A percentile compares a stretch with the other conserved stretches of the same genome.
phyloP scores from a whole-genome alignment of 2,329 filamentous ascomycete genomes.

The Colletotrichum sansevieriae region DNA sequence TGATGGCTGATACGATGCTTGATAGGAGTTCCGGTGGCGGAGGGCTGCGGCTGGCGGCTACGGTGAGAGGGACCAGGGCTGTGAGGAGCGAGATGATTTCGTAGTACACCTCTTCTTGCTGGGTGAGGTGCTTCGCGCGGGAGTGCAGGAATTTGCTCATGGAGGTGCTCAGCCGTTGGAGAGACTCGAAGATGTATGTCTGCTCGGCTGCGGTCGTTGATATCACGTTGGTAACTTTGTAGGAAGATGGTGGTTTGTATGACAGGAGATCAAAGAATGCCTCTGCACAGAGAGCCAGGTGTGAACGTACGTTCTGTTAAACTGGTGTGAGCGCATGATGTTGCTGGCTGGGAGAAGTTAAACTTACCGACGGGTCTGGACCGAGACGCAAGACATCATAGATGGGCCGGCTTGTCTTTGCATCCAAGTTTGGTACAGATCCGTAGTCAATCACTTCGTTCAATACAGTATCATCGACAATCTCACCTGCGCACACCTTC shows the following conservation, averaged over 20 bases:
- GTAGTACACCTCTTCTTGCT: constrained; percentile 59
- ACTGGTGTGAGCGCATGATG: constrained; percentile 1
- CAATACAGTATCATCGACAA: constrained; percentile 55
- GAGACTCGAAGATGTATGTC: constrained; percentile 57
- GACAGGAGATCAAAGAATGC: constrained; percentile 64
- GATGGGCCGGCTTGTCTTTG: constrained; percentile 53
- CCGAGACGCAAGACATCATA: constrained; percentile 63
- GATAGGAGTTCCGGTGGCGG: constrained; percentile 21
- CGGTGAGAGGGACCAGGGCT: constrained; percentile 48
- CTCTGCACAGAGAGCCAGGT: constrained; percentile 63
- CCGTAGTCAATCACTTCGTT: constrained; percentile 64
- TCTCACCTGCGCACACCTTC: constrained; percentile 52
- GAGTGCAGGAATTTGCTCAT: constrained; percentile 55
- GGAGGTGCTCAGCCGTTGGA: constrained; percentile 58
- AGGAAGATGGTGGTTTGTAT: constrained; percentile 63
- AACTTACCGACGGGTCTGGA: constrained; percentile 63
- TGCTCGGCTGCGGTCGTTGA: constrained; percentile 57
- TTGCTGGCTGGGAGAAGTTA: not conserved
- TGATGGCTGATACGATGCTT: constrained; percentile 41
- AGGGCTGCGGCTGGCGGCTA: constrained; percentile 16
- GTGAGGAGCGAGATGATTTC: constrained; percentile 58
- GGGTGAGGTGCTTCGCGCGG: constrained; percentile 52
- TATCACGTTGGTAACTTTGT: constrained; percentile 59
- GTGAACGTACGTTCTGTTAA: constrained; percentile 62
- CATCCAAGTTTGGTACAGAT: constrained; percentile 63